phyloP scores from a whole-genome alignment of 805 yeast genomes.

The Pachysolen tannophilus region DNA sequence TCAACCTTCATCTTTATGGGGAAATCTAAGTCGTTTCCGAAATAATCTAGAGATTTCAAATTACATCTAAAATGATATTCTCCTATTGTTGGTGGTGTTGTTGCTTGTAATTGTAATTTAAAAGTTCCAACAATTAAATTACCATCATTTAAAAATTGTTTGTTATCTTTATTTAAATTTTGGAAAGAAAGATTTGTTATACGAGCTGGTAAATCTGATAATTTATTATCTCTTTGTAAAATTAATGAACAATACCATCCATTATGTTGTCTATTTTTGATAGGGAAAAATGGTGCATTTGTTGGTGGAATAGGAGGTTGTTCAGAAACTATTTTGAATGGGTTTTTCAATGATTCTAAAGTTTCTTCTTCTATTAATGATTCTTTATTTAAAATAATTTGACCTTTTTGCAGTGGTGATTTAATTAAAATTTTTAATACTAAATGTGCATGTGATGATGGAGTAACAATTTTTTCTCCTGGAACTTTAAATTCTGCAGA shows the following conservation, averaged over 20 bases:
- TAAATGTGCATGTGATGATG: slow-evolving; percentile 68
- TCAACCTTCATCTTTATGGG: slow-evolving; percentile 66
- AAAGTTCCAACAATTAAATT: slow-evolving; percentile 56
- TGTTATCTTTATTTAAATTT: slow-evolving; percentile 47
- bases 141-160: slow-evolving; percentile 36
- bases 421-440: slow-evolving; percentile 67
- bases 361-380: slow-evolving; percentile 48
- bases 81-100: slow-evolving; percentile 73
- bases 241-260: slow-evolving; percentile 66
- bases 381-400: slow-evolving; percentile 35
- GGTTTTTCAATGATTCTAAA: slow-evolving; percentile 63
- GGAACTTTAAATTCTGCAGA: slow-evolving; percentile 76
- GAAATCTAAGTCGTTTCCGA: slow-evolving; percentile 72
- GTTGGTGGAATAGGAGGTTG: slow-evolving; percentile 67
- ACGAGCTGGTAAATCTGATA: slow-evolving; percentile 59
- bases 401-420: slow-evolving; percentile 62
- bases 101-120: slow-evolving; percentile 63
- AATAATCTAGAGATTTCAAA: slow-evolving; percentile 67
- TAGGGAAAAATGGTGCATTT: slow-evolving; percentile 73
- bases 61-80: slow-evolving; percentile 59
- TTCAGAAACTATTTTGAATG: slow-evolving; percentile 53
- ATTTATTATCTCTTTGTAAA: slow-evolving; percentile 70
- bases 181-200: slow-evolving; percentile 44
- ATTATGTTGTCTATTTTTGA: slow-evolving; percentile 10
- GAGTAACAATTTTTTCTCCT: slow-evolving; percentile 69